Percentiles rank a stretch among this genome's conserved stretches.
Evolutionary conservation across 2,329 filamentous ascomycete species (phyloP).

Genomic region (Pseudocercospora fuligena): DNA sequence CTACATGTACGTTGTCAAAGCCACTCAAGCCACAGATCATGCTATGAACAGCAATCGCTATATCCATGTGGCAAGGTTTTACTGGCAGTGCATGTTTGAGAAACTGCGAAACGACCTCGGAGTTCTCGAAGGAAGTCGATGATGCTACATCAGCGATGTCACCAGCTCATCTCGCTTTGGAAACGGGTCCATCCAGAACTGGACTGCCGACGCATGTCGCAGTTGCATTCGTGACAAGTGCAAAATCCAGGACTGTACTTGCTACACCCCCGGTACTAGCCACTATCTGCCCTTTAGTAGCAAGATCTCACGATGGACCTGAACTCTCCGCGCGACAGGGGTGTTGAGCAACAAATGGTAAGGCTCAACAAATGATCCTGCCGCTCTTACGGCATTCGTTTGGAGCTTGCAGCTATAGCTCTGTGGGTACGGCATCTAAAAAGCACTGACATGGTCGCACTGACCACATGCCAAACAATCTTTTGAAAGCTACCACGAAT

Average conservation of each 20-base stretch:
- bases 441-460: not conserved
- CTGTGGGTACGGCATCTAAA: not conserved
- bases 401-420: slow-evolving; percentile 5
- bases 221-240: not conserved
- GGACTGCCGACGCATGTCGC: not conserved
- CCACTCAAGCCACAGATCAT: not conserved
- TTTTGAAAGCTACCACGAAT: not conserved
- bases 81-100: not conserved
- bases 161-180: not conserved
- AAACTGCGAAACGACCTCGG: not conserved
- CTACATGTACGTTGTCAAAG: not conserved
- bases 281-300: not conserved
- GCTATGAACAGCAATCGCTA: not conserved
- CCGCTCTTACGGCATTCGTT: not conserved
- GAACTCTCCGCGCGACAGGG: not conserved
- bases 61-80: not conserved
- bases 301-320: not conserved
- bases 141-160: not conserved
- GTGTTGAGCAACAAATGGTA: not conserved
- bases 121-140: not conserved
- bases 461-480: not conserved
- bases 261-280: not conserved
- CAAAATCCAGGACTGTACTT: not conserved
- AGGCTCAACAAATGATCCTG: not conserved
- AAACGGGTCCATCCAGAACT: not conserved